Base-by-base conservation (phyloP, 345 rosid genomes). In the Isatis tinctoria region DNA sequence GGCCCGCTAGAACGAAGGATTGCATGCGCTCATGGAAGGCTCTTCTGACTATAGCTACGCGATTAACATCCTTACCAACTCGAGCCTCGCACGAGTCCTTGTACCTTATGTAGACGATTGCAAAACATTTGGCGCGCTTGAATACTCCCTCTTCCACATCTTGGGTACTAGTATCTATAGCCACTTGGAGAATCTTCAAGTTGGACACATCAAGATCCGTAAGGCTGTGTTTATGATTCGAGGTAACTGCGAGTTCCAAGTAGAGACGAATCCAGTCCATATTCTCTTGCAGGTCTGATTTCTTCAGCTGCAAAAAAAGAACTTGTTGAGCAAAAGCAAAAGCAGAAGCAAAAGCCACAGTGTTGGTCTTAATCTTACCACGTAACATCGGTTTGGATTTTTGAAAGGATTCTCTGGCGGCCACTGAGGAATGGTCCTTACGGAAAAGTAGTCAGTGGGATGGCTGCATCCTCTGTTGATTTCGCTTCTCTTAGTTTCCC, bases 71-170 rank as follows among this genome's bases (percentile, higher is more conserved):
- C 58, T 11, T 52, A 52, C 58, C 58, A 52, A 52, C 58, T 52
- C 58, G 58, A 52, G 58, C 58, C 58, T 52, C 33, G 16, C 58
- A 52, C n/a, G n/a, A 52, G 58, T 52, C 58, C 58, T 12, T 52
- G 58, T 52, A 52, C 30, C 58, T 26, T 52, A 52, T 52, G 33
- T 52, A 52, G 58, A 52, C 33, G 13, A 52, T 26, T 51, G 57
- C 57, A 52, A 11, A 4, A 11, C 10, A 11, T 41, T 3, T 41
- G 45, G 0, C 2, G 4, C 3, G 1, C 27, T 24, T 13, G 32
- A 24, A 16, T n/a, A n/a, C n/a, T 26, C 9, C 35, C 58, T 48
- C 40, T 1, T 9, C 13, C 27, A 1, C 13, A 49, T 56, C 39
- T 56, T 56, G 16, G 30, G 56, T 14, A 14, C 9, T 30, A 32